Base-by-base conservation (phyloP, 148 eudicot species). In the Rhododendron ovatum region DNA sequence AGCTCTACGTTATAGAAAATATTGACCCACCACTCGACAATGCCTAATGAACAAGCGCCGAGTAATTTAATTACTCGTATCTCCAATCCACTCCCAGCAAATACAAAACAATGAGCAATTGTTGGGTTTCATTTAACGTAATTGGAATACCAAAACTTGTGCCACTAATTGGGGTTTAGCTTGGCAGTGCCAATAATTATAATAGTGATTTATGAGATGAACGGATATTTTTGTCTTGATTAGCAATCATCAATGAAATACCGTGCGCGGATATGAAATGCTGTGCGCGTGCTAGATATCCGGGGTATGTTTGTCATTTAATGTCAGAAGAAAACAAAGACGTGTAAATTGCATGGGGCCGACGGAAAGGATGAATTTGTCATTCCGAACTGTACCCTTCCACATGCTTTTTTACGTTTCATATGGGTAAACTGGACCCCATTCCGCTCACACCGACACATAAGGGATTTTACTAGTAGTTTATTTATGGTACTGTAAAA, bases 281-380 rank as follows among this genome's bases (percentile, higher is more conserved):
- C 41, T 39, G 69, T 55, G 4, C 45, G 39, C 39, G 77, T 8
- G 84, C 55, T 79, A 45, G 84, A 86, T 86, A 37, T 86, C 26
- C 37, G 80, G 88, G 90, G 85, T 26, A 81, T 79, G 81, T 55
- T 81, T 84, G 90, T 84, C 86, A 84, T 80, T 86, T 50, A 35
- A 43, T 63, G 28, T 79, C 33, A 41, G 30, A 47, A 37, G 78
- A 39, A 75, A 48, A 35, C 17, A 47, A 61, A 43, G 28, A 24
- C n/a, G 69, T 7, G 28, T 8, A 65, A 65, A 65, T 24, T 65
- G 71, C 30, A 65, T 65, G 71, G 30, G 71, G 14, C 11, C 71
- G 13, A 65, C 71, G 3, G n/a, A 65, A 65, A 65, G 13, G 71
- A 4, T 65, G n/a, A n/a, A 55, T 65, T 9, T n/a, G 71, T 65